phyloP scores from a whole-genome alignment of 2,329 filamentous ascomycete genomes.

The Decorospora gaudefroyi region DNA sequence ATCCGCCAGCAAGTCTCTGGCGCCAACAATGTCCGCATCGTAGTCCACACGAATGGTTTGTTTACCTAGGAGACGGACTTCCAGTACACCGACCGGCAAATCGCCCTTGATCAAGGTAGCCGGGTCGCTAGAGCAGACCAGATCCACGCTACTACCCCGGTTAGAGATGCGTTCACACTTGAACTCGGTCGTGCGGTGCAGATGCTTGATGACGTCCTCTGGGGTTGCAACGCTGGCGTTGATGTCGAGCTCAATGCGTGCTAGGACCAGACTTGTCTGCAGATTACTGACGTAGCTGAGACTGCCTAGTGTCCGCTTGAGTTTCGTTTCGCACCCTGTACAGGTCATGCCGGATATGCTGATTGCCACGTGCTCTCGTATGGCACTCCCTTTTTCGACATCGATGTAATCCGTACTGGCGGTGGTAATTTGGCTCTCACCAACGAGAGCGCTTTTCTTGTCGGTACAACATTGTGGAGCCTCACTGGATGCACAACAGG shows the following conservation, averaged over 20 bases:
- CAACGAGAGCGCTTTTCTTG: not conserved
- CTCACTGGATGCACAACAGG: not conserved
- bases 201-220: conserved; percentile 54
- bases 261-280: conserved; percentile 68
- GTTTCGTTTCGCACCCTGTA: conserved; percentile 71
- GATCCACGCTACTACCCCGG: conserved; percentile 32
- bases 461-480: not conserved
- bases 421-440: not conserved
- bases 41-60: conserved; percentile 51
- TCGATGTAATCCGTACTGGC: conserved; percentile 7
- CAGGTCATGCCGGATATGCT: conserved; percentile 73
- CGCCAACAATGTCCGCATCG: conserved; percentile 55
- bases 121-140: conserved; percentile 20
- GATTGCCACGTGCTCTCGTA: conserved; percentile 62
- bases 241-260: conserved; percentile 68
- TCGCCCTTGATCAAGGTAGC: conserved; percentile 16
- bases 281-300: conserved; percentile 59
- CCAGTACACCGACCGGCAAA: conserved; percentile 32
- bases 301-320: conserved; percentile 57
- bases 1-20: conserved; percentile 52
- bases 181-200: conserved; percentile 66
- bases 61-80: conserved; percentile 22
- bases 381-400: conserved; percentile 28
- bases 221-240: conserved; percentile 39
- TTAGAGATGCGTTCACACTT: conserved; percentile 54